These are phyloP conservation scores for Emmonsia crescens DNA, from an alignment of 2,329 filamentous ascomycete genomes.

Conservation along the genomic window DNA sequence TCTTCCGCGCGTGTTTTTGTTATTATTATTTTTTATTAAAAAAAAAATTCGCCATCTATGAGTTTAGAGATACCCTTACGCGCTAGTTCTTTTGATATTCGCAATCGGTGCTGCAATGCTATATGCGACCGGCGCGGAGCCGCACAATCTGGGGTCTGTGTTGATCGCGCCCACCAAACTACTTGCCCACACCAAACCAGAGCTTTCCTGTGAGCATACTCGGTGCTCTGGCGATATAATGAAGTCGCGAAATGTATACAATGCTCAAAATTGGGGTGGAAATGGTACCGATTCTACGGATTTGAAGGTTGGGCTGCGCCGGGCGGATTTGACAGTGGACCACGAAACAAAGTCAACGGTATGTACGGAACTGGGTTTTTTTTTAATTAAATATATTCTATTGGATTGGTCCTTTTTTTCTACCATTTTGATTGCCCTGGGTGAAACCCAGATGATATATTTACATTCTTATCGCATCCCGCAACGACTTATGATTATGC, in stretches of 20 bases:
- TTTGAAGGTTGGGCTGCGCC: not conserved
- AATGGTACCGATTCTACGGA: not conserved
- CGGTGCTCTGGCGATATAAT: not conserved
- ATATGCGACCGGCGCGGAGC: not conserved
- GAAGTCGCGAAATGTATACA: not conserved
- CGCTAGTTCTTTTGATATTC: not conserved
- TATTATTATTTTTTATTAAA: not conserved
- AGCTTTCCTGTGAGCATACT: not conserved
- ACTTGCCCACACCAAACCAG: not conserved
- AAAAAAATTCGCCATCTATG: slow-evolving; percentile 1
- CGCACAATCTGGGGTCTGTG: not conserved
- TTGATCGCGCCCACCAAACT: not conserved
- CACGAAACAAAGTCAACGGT: not conserved
- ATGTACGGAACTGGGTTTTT: not conserved
- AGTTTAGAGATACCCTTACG: not conserved
- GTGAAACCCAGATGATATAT: not conserved
- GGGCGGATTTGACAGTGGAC: not conserved
- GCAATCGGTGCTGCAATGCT: not conserved
- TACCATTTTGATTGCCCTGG: not conserved
- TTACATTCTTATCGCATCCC: not conserved
- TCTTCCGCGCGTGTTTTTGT: not conserved
- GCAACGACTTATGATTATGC: not conserved
- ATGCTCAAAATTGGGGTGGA: not conserved
- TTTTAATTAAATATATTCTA: not conserved
- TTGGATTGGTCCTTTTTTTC: not conserved